These are phyloP conservation scores for Oryza brachyantha DNA, from an alignment of 176 grass and related monocot genomes.

Conservation along the genomic window DNA sequence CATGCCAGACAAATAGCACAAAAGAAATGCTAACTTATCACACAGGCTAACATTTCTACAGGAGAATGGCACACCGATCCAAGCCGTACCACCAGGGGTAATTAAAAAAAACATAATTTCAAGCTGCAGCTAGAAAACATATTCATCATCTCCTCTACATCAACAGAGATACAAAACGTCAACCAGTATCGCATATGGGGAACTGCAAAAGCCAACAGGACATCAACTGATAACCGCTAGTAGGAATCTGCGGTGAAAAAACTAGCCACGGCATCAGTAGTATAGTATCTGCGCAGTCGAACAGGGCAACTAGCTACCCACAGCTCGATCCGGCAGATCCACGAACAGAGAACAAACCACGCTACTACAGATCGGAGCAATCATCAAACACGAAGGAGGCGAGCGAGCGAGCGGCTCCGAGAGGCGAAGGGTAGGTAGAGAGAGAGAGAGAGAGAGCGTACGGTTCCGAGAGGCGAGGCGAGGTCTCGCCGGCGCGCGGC, in stretches of 20 bases:
- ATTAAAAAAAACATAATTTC: background rate
- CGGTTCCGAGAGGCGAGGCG: slow-evolving; percentile 3
- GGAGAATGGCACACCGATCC: background rate
- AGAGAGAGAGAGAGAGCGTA: background rate
- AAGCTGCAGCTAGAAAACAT: background rate
- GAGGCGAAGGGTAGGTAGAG: background rate
- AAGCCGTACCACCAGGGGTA: background rate
- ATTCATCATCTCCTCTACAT: background rate
- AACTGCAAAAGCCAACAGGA: background rate
- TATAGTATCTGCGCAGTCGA: background rate
- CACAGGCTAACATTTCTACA: background rate
- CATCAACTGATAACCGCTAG: background rate
- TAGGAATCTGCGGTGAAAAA: background rate
- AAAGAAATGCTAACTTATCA: background rate
- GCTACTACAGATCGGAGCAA: background rate
- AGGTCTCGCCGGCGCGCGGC: slow-evolving; percentile 31
- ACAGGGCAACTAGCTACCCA: background rate
- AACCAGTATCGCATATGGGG: background rate
- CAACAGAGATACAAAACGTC: background rate
- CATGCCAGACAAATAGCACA: background rate
- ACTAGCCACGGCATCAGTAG: background rate
- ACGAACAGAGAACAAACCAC: background rate
- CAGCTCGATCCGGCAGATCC: background rate
- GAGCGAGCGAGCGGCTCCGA: background rate
- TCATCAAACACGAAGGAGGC: background rate